Evolutionary conservation across 768 basidiomycete genomes (phyloP), one percentile per base, ranked within the genome.

Genomic region (Boletus edulis): DNA sequence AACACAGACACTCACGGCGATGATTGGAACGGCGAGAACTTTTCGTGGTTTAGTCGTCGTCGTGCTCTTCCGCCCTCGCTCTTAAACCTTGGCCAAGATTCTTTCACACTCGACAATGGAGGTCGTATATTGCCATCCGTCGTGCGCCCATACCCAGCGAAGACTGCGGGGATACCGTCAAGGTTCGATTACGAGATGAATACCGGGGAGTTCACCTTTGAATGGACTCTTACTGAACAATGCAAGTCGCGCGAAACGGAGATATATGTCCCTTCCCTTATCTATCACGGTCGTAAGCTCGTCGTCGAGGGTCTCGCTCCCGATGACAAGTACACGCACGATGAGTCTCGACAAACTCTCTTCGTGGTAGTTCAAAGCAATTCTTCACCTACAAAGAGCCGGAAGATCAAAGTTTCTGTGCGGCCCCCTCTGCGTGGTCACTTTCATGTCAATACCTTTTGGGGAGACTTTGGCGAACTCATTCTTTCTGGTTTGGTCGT

Each of bases 11-110:
- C 70, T 17, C 62, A 71, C 24, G 96, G 96, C 15, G 95, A 98
- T 67, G 72, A 85, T 67, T 97, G 95, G 95, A 96, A 95, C 62
- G 92, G 90, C 50, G 95, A 99, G 72, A 97, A 95, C 73, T 98
- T 99, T 68, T 94, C 92, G 2, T 97, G 92, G 91, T 98, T 93
- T 79, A 85, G 84, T 63, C 73, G 75, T 41, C 72, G 69, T 35
- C 82, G 86, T 15, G 84, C 80, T 2, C 73, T 83, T 47, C 87
- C 81, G 1, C 65, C 78, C 0, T 79, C 79, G 0, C 65, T 84
- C 39, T 75, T 87, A 13, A 79, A 78, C 58, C 78, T 80, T 52
- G 77, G 80, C 10, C 89, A 90, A 69, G 74, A 74, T 18, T 78
- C 84, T 3, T 76, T 80, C n/a, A 82, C 85, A 6, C 78, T 94